Base-by-base conservation (phyloP, 2,329 filamentous ascomycete genomes). In the Rasamsonia emersonii region DNA sequence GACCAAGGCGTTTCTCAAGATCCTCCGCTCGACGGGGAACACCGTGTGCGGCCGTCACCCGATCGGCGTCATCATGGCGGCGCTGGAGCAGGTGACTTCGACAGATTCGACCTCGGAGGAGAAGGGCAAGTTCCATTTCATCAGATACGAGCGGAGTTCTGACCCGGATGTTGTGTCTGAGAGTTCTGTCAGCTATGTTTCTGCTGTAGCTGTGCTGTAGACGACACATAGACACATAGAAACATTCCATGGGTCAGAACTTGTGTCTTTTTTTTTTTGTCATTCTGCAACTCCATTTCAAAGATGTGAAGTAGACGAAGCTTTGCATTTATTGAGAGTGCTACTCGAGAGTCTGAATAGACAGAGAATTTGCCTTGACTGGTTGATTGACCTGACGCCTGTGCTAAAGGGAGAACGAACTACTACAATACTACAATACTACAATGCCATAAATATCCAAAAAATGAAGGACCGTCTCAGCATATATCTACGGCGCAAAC, bases 11-110 rank as follows among this genome's bases (percentile, higher is more conserved):
- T 96, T 95, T 55, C 65, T 84, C 10, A 65, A 73, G 3, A 79
- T 76, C 24, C 58, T 98, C 13, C 60, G 68, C 32, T 62, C 73
- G 20, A 96, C 89, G 0, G 75, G 75, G 9, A 98, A 98, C 48
- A 95, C 91, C 0, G 85, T 98, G 0, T 98, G 91, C 51, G 91
- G 91, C 3, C 71, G 89, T 29, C 91, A 98, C 62, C 91, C 91
- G 0, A 96, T 98, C 47, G 88, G 91, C 0, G 80, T 96, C 3
- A 73, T 82, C 21, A 86, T 98, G 85, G 86, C 88, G 1, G 86
- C 82, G 0, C 59, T 96, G 38, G 88, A 95, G 61, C 62, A 68
- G 29, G 52, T 84, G 18, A 56, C 36, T n/a, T 18, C 61, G 1
- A 52, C 56, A 14, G 60, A 65, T n/a, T n/a, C n/a, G n/a, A n/a